Base-by-base conservation (phyloP, 345 rosid species). In the Laguncularia racemosa region DNA sequence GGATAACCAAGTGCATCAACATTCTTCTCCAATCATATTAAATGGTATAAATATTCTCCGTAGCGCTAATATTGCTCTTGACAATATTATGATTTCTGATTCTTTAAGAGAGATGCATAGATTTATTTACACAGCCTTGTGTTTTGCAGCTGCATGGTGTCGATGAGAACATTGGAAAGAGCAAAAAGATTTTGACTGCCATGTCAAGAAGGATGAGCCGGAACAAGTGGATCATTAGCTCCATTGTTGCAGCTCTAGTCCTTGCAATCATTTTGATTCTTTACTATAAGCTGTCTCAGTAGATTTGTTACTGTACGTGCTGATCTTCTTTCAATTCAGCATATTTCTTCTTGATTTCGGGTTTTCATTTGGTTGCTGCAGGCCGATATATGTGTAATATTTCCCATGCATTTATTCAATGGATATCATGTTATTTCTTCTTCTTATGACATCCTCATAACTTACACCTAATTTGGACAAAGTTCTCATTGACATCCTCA, bases 181-280 rank as follows among this genome's bases (percentile, higher is more conserved):
- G 89, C 58, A 82, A 82, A 74, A 80, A 60, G 55, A 62, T 80
- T n/a, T 53, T 85, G 71, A 73, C 77, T 4, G 52, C 60, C 58
- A 78, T 82, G 57, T 58, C 89, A 6, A 76, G 80, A 44, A 78
- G 88, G 72, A 82, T 82, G 80, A 73, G 60, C 72, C 67, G 69
- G 76, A 80, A 78, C 78, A 80, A 80, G 53, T 76, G 81, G 81
- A 76, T 75, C 1, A 55, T 75, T n/a, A 66, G 81, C 50, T 56
- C 63, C 38, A 46, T 80, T 11, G 44, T 75, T 16, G 59, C 68
- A 15, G 80, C 63, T 46, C 81, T 80, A 4, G 58, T 71, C 12
- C 23, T 71, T 49, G 86, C 77, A 14, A 71, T 80, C 55, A 7
- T 62, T 45, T 50, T 77, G 57, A 70, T 84, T 60, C 56, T 81